Base-by-base conservation (phyloP, 192 early-diverging fungal genomes). In the Umbelopsis sp. region DNA sequence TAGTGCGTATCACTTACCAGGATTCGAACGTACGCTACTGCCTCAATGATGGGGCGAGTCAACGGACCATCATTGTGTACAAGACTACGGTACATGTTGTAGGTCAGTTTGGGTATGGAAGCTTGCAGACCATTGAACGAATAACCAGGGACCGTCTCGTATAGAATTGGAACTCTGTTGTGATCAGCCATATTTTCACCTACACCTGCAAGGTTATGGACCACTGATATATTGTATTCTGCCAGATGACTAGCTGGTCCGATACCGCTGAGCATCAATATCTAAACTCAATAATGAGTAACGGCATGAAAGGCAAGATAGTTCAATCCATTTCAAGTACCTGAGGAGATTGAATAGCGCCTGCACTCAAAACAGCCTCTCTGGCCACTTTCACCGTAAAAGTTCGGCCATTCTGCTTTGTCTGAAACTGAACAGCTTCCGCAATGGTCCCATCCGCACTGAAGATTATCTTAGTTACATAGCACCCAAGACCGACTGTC, bases 281-380 rank as follows among this genome's bases (percentile, higher is more conserved):
- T 62, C 56, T 62, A 31, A 34, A 36, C 24, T 62, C 29, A 12
- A 4, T 0, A 62, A 16, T 31, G 3, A 62, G 29, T 12, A 29
- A 14, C 20, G 10, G 20, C 47, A 20, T 49, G 47, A n/a, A 49
- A 0, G 0, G n/a, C 0, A n/a, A 5, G n/a, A 21, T 6, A 17
- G 20, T 7, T n/a, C 20, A n/a, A 3, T 1, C 47, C 4, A 21
- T 21, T 16, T 11, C 5, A n/a, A 22, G 14, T n/a, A 62, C 56
- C 26, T 62, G 56, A 17, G 56, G 56, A 34, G 56, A 62, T 14
- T 62, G 56, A n/a, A 62, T 62, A 34, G 56, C 56, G 17, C 56
- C 56, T 3, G 56, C 56, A 34, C 56, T 34, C 11, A 62, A 14
- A 0, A 12, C 56, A 29, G 34, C 56, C 31, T 62, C 56, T 62